Conservation (phyloP, 78 protist species). For the Dictyostelium firmibasis region DNA sequence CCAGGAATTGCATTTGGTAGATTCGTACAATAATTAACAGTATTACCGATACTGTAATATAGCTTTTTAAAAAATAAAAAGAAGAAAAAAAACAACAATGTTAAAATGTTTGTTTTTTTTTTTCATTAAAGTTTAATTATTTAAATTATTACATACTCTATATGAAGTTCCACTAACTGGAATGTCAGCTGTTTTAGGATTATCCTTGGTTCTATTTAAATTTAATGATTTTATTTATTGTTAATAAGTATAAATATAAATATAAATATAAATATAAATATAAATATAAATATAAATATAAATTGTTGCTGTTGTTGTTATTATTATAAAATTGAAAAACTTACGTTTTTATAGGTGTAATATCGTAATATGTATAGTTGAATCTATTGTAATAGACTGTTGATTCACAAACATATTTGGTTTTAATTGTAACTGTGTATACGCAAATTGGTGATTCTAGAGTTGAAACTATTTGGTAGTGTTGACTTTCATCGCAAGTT, state of each 20-base stretch:
- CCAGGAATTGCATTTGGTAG: background rate
- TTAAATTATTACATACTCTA: no score
- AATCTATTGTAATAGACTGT: background rate
- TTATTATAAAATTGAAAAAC: background rate
- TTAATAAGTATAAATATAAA: background rate
- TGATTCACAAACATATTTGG: background rate
- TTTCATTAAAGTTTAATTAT: no score
- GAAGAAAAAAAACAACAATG: no score
- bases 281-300: no score
- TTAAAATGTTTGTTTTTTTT: no score
- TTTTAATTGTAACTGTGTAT: background rate
- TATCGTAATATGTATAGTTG: background rate
- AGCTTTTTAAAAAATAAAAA: no score
- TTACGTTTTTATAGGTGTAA: background rate
- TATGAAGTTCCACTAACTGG: no score
- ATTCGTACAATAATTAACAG: background rate
- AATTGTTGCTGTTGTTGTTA: background rate
- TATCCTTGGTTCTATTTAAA: no score
- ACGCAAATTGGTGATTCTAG: background rate
- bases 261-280: no score
- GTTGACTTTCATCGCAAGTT: background rate
- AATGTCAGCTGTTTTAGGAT: no score
- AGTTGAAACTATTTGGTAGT: background rate
- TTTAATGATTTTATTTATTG: no score
- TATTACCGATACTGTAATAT: background rate